Evolutionary conservation across 208 protist genomes (phyloP), one percentile per base, ranked within the genome.

Genomic region (Crithidia bombi): DNA sequence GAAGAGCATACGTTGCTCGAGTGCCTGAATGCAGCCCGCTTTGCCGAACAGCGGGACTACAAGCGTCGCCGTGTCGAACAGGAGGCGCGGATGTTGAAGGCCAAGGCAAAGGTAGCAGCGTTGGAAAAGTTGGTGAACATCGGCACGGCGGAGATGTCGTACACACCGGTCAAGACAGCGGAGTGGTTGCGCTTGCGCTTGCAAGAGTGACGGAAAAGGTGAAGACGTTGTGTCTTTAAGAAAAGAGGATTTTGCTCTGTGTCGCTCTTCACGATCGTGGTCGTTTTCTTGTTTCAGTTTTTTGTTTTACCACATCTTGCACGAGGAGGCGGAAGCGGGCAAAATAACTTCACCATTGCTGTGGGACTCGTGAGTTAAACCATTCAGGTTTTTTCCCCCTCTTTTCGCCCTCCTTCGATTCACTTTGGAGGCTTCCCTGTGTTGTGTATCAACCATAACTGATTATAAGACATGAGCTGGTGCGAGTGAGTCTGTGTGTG

Each of bases 41-140:
- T 51, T 12, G 3, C 69, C 35, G 83, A 88, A 63, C 83, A 88
- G 63, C 76, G 65, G 21, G 28, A 63, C 26, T 88, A 67, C 64
- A 73, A 71, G 43, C 69, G 70, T 12, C 36, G 65, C 4, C 50
- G 78, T 14, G n/a, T n/a, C 14, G 72, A 75, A 15, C 57, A 73
- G 47, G 21, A 66, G 38, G n/a, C 69, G 41, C 57, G 82, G 38
- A 28, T 64, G 14, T 0, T 11, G 12, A 68, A 74, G 47, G 59
- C 71, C 9, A 63, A 63, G 0, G 65, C 69, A 3, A 91, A 85
- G 21, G 75, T 86, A 36, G 28, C 9, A 0, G 78, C 85, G 14
- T 55, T 90, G 36, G 65, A 87, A 64, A 68, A 67, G 28, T 30
- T 82, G 39, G 19, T 90, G 17, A 21, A 36, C 15, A n/a, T 68